Evolutionary conservation across 768 basidiomycete species (phyloP).

Genomic region (Boletus rex-veris): DNA sequence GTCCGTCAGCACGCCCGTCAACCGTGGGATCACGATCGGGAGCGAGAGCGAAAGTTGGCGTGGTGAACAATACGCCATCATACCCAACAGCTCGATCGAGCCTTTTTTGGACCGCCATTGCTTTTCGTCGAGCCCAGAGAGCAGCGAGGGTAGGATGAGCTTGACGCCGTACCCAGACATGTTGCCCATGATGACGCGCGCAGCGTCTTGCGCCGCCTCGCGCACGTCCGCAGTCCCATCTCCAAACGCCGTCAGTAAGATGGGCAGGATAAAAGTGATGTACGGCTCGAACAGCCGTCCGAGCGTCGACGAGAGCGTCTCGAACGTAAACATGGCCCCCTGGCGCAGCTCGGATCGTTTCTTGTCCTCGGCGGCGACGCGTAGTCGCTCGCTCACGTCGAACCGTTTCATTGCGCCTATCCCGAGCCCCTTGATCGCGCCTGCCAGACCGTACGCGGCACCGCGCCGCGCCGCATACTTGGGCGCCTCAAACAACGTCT

Average conservation of each 20-base stretch:
- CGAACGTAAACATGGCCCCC: constrained; percentile 93
- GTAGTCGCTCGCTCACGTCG: constrained; percentile 69
- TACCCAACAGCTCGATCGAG: constrained; percentile 92
- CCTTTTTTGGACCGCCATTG: constrained; percentile 99
- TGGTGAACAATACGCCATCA: constrained; percentile 99
- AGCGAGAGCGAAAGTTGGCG: constrained; percentile 91
- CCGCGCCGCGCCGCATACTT: constrained; percentile 97
- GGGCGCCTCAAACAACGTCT: constrained; percentile 68
- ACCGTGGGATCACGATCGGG: constrained; percentile 93
- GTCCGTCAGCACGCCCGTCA: constrained; percentile 93
- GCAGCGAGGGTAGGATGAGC: constrained; percentile 83
- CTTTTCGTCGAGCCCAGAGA: constrained; percentile 93
- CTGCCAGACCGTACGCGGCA: constrained; percentile 94
- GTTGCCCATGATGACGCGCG: constrained; percentile 91
- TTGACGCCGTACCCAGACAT: constrained; percentile 96
- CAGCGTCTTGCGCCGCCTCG: constrained; percentile 89
- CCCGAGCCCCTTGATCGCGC: constrained; percentile 88
- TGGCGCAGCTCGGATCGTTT: constrained; percentile 83
- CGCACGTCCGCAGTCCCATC: constrained; percentile 85
- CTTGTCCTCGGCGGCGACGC: constrained; percentile 82
- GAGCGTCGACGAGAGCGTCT: constrained; percentile 82
- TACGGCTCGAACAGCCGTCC: constrained; percentile 94
- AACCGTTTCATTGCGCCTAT: constrained; percentile 83
- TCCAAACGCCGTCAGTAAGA: constrained; percentile 82
- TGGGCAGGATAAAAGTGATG: constrained; percentile 76